A percentile compares a stretch with the other conserved stretches of the same genome.
These are phyloP conservation scores for Pythium dissotocum DNA, from an alignment of 352 stramenopile species.

Conservation along the genomic window DNA sequence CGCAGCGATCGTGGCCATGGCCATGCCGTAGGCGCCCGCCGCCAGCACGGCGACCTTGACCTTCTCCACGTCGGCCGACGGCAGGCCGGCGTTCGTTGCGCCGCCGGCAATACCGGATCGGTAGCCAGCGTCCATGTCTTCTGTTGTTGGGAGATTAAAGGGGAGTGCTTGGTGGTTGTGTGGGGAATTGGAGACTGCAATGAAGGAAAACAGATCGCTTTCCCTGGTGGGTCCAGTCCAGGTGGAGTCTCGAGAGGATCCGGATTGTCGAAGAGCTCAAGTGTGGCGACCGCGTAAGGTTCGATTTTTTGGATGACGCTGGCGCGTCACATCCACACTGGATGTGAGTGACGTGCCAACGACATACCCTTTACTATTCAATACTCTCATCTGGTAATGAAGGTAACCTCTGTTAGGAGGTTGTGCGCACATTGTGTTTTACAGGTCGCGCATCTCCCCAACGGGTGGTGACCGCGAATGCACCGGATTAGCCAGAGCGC, in stretches of 20 bases:
- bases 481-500: background rate
- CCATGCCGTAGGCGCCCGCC: conserved; percentile 95
- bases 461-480: conserved; percentile 9
- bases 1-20: conserved; percentile 92
- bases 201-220: no score
- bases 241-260: background rate
- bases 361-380: conserved; percentile 1
- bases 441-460: background rate
- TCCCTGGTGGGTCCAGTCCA: background rate
- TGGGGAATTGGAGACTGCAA: background rate
- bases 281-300: background rate
- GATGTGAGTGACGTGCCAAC: conserved; percentile 14
- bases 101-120: conserved; percentile 34
- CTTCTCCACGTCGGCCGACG: conserved; percentile 69
- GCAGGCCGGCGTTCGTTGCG: conserved; percentile 65
- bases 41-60: conserved; percentile 90
- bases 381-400: conserved; percentile 8
- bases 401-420: background rate
- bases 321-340: conserved; percentile 21
- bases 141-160: conserved; percentile 10
- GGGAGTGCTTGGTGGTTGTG: conserved; percentile 1
- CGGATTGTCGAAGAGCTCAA: background rate
- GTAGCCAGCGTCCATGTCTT: conserved; percentile 46
- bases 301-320: conserved; percentile 26
- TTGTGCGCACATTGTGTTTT: background rate